Evolutionary conservation across 805 yeast genomes (phyloP).

Genomic region (Candida adriatica): DNA sequence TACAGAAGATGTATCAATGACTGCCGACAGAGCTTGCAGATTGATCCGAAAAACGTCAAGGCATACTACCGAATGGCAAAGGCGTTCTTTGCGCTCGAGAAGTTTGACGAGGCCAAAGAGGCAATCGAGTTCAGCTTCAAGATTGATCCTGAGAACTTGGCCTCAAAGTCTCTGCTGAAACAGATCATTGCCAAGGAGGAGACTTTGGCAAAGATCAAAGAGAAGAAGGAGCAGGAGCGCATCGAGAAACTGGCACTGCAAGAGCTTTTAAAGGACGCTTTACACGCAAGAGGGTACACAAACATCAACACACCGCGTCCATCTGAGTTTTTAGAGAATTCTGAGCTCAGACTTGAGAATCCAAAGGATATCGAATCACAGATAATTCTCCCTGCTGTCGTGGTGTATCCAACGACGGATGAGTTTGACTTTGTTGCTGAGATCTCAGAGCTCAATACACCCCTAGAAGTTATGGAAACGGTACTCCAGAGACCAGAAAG

Average conservation of each 20-base stretch:
- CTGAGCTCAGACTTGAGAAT: slow-evolving; percentile 54
- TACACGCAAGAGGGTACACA: slow-evolving; percentile 50
- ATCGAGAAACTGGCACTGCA: slow-evolving; percentile 35
- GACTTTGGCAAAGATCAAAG: slow-evolving; percentile 24
- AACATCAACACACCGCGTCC: slow-evolving; percentile 45
- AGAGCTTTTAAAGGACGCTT: slow-evolving; percentile 47
- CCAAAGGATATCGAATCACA: slow-evolving; percentile 66
- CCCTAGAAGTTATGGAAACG: slow-evolving; percentile 52
- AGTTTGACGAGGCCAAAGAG: slow-evolving; percentile 64
- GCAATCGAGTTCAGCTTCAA: slow-evolving; percentile 59
- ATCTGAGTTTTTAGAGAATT: slow-evolving; percentile 47
- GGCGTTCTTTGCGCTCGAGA: slow-evolving; percentile 66
- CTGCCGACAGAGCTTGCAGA: slow-evolving; percentile 60
- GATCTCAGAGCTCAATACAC: slow-evolving; percentile 64
- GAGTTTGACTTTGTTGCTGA: slow-evolving; percentile 79
- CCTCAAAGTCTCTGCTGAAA: slow-evolving; percentile 41
- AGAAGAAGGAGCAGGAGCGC: slow-evolving; percentile 26
- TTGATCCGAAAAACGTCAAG: slow-evolving; percentile 68
- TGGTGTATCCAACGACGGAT: slow-evolving; percentile 75
- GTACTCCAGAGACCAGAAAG: slow-evolving; percentile 61
- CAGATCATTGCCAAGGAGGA: slow-evolving; percentile 35
- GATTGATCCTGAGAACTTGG: slow-evolving; percentile 52
- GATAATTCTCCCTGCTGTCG: slow-evolving; percentile 71
- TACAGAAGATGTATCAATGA: slow-evolving; percentile 83
- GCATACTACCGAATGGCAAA: slow-evolving; percentile 82